A percentile compares a stretch with the other conserved stretches of the same genome.
Evolutionary conservation across 257 asterid genomes (phyloP).

Genomic region (Nicotiana benthamiana): DNA sequence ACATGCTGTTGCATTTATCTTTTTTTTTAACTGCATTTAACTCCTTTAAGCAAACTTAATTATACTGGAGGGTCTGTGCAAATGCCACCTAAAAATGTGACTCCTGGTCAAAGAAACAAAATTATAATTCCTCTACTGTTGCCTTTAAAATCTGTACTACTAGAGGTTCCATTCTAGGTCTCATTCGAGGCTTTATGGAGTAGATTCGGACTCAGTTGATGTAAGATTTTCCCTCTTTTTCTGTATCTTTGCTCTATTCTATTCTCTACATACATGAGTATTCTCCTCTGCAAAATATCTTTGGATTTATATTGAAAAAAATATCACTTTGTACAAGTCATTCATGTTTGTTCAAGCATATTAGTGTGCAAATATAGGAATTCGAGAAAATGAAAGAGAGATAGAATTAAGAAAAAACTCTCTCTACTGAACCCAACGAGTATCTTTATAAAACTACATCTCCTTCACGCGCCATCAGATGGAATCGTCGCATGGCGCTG

Average conservation of each 20-base stretch:
- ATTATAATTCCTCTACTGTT: background rate
- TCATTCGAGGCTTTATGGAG: background rate
- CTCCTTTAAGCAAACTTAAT: too few species aligned
- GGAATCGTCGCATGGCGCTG: too few species aligned
- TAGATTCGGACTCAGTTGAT: background rate
- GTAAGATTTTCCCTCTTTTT: background rate
- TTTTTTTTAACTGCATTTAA: too few species aligned
- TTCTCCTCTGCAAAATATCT: background rate
- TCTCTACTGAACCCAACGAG: too few species aligned
- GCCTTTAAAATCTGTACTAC: background rate
- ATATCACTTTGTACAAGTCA: background rate
- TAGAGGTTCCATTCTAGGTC: background rate
- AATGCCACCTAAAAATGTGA: conserved; percentile 1
- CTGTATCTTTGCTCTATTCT: background rate
- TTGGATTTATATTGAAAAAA: background rate
- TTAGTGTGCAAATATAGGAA: background rate
- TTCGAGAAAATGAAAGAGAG: too few species aligned
- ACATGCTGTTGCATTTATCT: too few species aligned
- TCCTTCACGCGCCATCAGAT: too few species aligned
- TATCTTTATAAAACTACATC: too few species aligned
- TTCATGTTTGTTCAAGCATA: background rate
- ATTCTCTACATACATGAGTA: background rate
- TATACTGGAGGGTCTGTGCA: background rate
- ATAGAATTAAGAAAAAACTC: too few species aligned
- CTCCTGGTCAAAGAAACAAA: background rate